Evolutionary conservation across 2,329 filamentous ascomycete genomes (phyloP), one percentile per base, ranked within the genome.

Genomic region (Berkeleyomyces rouxiae): DNA sequence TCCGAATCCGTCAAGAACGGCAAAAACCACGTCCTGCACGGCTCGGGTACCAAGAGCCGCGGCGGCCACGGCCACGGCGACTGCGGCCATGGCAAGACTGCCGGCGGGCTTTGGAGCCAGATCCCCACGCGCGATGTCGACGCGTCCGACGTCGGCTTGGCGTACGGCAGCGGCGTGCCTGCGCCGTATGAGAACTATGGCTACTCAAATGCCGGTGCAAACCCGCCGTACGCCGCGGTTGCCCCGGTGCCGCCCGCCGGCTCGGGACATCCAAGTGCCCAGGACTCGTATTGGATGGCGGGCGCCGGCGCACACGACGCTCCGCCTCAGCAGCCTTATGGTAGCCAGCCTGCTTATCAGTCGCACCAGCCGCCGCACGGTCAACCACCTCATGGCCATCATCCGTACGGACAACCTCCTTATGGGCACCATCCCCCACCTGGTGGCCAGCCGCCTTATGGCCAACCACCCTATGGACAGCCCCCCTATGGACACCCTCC

Each of bases 1-100:
- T 90, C 90, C 0, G 84, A 95, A 61, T 90, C 88, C 5, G 93
- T 99, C 64, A 86, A 83, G 69, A 78, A 79, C 7, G 90, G 92
- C 53, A 86, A 85, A 71, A 99, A 97, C 71, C 90, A 96, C 71
- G 75, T 81, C 23, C 72, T 81, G 13, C 72, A 72, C 47, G 72
- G 73, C 44, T 67, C 71, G 9, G 66, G 68, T 31, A 68, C 65
- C 16, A 67, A 71, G 43, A 71, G 68, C 44, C 67, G 69, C n/a
- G 70, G 70, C n/a, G 67, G 69, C 13, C 70, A 70, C 9, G 76
- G 77, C 16, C 76, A 78, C 51, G 75, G 72, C 9, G 74, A 76
- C 63, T 72, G 73, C 4, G 79, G 80, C 9, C 79, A 82, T 67
- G 81, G 82, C 33, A 82, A 81, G 67, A 80, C 82, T 1, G 74